phyloP scores from a whole-genome alignment of 768 basidiomycete species.

The Lentinula aciculospora region DNA sequence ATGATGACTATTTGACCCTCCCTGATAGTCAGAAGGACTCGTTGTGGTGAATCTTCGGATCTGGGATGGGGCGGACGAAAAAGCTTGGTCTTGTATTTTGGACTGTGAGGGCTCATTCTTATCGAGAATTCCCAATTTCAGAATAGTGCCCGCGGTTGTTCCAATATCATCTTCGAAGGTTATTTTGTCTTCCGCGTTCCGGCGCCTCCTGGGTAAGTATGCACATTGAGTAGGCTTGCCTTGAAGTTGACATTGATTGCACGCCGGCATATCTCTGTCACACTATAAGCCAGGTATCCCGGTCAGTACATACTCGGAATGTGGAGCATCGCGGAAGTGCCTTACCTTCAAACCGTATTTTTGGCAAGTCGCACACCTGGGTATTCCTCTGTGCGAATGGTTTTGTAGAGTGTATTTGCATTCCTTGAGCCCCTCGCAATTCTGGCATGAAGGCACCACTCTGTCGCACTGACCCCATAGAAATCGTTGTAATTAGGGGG shows the following conservation, averaged over 20 bases:
- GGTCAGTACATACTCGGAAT: not conserved
- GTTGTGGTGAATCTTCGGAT: not conserved
- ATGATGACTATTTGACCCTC: not conserved
- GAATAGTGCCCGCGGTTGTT: slow-evolving; percentile 1
- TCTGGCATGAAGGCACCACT: slow-evolving; percentile 3
- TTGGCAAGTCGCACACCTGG: slow-evolving; percentile 4
- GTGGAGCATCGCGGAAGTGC: not conserved
- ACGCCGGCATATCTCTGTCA: slow-evolving; percentile 5
- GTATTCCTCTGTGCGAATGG: slow-evolving; percentile 8
- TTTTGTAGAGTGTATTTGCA: not conserved
- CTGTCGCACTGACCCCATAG: slow-evolving; percentile 1
- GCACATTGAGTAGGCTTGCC: slow-evolving; percentile 2
- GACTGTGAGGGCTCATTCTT: not conserved
- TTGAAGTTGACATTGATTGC: slow-evolving; percentile 7
- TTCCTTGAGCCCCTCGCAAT: slow-evolving; percentile 4
- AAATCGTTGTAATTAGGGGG: not conserved
- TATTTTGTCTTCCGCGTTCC: slow-evolving; percentile 2
- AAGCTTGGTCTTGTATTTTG: not conserved
- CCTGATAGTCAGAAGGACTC: slow-evolving; percentile 1
- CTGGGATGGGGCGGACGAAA: not conserved
- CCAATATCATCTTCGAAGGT: slow-evolving; percentile 7
- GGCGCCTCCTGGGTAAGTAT: slow-evolving; percentile 3
- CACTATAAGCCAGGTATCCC: not conserved
- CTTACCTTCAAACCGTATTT: slow-evolving; percentile 5
- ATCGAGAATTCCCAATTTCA: not conserved